Evolutionary conservation across 352 stramenopile species (phyloP).

Genomic region (Albugo candida): DNA sequence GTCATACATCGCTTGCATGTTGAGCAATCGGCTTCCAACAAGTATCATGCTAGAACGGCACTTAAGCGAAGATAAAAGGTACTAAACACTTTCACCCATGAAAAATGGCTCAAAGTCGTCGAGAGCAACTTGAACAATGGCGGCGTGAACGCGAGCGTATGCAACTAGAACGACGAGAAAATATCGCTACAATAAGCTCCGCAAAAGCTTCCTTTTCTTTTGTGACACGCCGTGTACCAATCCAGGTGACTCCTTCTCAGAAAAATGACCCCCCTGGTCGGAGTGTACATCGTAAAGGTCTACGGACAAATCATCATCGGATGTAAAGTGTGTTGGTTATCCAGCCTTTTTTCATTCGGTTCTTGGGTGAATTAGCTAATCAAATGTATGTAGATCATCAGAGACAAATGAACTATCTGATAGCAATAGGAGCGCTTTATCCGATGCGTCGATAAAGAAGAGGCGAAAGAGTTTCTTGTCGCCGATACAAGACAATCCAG

Average conservation of each 20-base stretch:
- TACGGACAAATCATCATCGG: background rate
- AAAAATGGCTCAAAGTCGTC: slow-evolving; percentile 25
- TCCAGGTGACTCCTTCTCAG: background rate
- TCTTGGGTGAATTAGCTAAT: background rate
- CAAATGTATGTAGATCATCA: background rate
- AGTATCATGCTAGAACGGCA: no score
- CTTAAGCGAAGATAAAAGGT: no score
- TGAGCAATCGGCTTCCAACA: no score
- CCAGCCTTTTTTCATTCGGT: background rate
- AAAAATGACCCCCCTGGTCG: background rate
- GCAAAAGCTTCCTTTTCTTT: slow-evolving; percentile 1
- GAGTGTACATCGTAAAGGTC: background rate
- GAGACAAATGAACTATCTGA: background rate
- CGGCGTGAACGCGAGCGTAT: slow-evolving; percentile 17
- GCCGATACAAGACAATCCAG: slow-evolving; percentile 18
- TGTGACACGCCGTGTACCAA: background rate
- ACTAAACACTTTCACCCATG: background rate
- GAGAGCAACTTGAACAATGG: slow-evolving; percentile 44
- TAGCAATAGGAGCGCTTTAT: background rate
- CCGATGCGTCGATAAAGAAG: slow-evolving; percentile 12
- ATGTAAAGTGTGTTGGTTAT: slow-evolving; percentile 2
- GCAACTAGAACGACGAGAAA: slow-evolving; percentile 7
- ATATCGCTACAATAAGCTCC: slow-evolving; percentile 5
- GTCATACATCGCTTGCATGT: no score
- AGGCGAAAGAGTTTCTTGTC: slow-evolving; percentile 31